These are phyloP conservation scores for Magnolia kwangsiensis DNA, from an alignment of 164 flowering plant genomes.

Conservation along the genomic window DNA sequence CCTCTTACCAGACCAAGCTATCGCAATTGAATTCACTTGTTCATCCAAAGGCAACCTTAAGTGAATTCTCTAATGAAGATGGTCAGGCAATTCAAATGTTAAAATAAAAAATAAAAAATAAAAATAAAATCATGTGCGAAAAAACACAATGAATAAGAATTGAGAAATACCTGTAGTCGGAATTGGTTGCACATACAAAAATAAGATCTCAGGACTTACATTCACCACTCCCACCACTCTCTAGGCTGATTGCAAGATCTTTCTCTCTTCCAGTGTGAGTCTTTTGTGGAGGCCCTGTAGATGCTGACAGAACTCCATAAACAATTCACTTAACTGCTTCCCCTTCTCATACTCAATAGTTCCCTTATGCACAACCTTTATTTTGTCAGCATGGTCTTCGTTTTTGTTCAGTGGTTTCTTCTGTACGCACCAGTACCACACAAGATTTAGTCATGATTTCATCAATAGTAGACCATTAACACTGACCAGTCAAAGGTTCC, in stretches of 20 bases:
- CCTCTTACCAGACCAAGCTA: no score
- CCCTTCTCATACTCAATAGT: conserved; percentile 31
- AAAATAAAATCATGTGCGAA: background rate
- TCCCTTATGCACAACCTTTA: conserved; percentile 28
- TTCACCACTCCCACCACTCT: background rate
- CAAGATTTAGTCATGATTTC: background rate
- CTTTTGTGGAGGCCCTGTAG: conserved; percentile 21
- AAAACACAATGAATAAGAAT: background rate
- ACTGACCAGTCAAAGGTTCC: background rate
- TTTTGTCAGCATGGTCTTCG: background rate
- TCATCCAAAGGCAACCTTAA: no score
- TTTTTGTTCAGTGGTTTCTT: background rate
- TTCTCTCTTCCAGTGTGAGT: conserved; percentile 25
- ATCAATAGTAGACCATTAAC: background rate
- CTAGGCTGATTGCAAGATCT: conserved; percentile 5
- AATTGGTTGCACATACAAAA: background rate
- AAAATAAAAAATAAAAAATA: no score
- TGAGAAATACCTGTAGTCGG: background rate
- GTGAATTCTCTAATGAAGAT: no score
- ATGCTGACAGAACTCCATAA: conserved; percentile 24
- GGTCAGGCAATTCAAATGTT: no score
- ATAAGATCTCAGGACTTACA: background rate
- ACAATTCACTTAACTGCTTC: conserved; percentile 21
- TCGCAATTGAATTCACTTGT: no score
- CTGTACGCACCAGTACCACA: conserved; percentile 2